Evolutionary conservation across 306 rosid species (phyloP), one percentile per base, ranked within the genome.

Genomic region (Pachyrhizus erosus): DNA sequence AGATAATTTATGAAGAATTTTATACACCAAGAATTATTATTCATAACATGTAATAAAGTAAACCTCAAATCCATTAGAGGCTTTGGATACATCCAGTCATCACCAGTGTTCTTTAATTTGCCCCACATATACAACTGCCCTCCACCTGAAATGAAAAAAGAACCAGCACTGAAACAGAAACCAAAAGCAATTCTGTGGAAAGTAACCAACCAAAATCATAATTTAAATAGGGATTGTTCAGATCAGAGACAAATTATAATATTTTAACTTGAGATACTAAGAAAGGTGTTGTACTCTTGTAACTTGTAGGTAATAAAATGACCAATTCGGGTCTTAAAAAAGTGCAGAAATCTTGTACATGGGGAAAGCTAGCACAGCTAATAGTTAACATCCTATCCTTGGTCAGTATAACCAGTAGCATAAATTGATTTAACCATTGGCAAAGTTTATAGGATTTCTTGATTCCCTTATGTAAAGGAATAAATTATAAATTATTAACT

Each of bases 121-220:
- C 99, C 99, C 99, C 99, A 96, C 97, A 96, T 92, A 69, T 96
- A 96, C 85, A 96, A 75, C 82, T 96, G 99, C 60, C 99, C 99
- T 49, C 99, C 98, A 78, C 90, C 99, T 96, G 89, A 57, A 85
- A 87, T 51, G 72, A 14, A 43, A 61, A 76, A 75, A 23, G 76
- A 78, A 73, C 52, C 26, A 23, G 42, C 20, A 67, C 18, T 78
- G 27, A 67, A n/a, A 34, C 54, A 46, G 26, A 60, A n/a, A 24
- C 42, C 34, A 60, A 83, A 80, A 33, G 33, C 45, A 54, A 31
- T 29, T 42, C 7, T 4, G 11, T 10, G 24, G 42, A 72, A 24
- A 51, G 29, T 55, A 77, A 55, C 21, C 54, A 42, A 54, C 42
- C 48, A 27, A 76, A 64, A 40, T n/a, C 46, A 71, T 42, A 7